phyloP scores from a whole-genome alignment of 2,329 filamentous ascomycete species.

The Cercospora sp. region DNA sequence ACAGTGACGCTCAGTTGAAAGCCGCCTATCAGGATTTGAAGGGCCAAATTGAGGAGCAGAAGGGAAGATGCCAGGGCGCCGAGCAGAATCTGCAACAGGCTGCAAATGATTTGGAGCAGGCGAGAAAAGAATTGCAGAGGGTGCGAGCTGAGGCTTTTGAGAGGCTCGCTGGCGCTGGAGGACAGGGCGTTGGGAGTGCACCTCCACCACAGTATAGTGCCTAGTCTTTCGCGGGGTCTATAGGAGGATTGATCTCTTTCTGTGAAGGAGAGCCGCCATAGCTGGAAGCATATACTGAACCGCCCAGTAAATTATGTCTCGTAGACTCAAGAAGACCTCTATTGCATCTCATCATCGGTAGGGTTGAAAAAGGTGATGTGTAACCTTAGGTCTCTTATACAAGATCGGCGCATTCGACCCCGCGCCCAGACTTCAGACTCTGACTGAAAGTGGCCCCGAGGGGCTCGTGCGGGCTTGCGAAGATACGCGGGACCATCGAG shows the following conservation, averaged over 20 bases:
- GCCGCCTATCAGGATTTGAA: slow-evolving; percentile 28
- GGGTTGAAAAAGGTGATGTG: background rate
- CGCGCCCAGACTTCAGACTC: background rate
- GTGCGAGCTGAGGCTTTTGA: slow-evolving; percentile 37
- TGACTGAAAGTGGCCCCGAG: background rate
- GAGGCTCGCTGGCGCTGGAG: slow-evolving; percentile 21
- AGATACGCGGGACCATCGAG: background rate
- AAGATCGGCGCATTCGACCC: background rate
- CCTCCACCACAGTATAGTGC: slow-evolving; percentile 18
- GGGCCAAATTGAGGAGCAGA: slow-evolving; percentile 26
- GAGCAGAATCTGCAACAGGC: slow-evolving; percentile 26
- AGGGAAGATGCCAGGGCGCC: slow-evolving; percentile 18
- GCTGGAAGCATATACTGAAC: background rate
- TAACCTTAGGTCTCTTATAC: background rate
- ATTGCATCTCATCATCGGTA: background rate
- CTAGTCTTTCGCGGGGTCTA: background rate
- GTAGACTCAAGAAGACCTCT: background rate
- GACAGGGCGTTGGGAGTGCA: background rate
- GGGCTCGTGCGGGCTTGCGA: background rate
- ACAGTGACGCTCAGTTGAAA: slow-evolving; percentile 27
- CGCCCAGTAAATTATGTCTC: background rate
- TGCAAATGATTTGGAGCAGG: slow-evolving; percentile 24
- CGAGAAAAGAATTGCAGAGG: slow-evolving; percentile 33
- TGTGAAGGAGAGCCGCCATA: background rate
- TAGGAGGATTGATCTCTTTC: background rate